Base-by-base conservation (phyloP, 2,329 filamentous ascomycete species). In the Arthrobotrys megalospora region DNA sequence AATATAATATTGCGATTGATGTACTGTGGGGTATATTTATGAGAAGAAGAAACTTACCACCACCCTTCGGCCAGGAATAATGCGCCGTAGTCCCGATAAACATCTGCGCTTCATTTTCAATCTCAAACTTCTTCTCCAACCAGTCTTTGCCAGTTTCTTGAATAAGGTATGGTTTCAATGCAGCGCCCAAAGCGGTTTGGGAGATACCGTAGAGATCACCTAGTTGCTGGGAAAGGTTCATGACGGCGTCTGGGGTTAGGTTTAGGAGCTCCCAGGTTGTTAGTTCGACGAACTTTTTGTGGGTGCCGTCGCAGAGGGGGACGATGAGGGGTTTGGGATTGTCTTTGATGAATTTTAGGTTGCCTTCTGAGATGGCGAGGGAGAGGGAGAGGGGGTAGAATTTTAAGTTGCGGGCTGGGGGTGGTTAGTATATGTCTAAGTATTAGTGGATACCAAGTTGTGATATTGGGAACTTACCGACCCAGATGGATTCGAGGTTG, bases 61-160 rank as follows among this genome's bases (percentile, higher is more conserved):
- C 85, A 58, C 84, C 84, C 68, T 87, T 87, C 0, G 86, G 86
- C 86, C 86, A 87, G 0, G 85, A 87, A 78, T 87, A 87, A 78
- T 87, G 86, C 0, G 84, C 81, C 0, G 86, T 87, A 8, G 82
- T 84, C n/a, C 83, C 81, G 8, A 80, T 68, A 3, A 87, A 73
- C 68, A 86, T 83, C 52, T 85, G 85, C 64, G 84, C 81, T 1
- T 79, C 80, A 0, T 84, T 83, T 19, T 84, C 83, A 1, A 85
- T 81, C 0, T 80, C 68, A 47, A 83, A 85, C 12, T 83, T 71
- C 3, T 80, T 80, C 69, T 86, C 85, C 12, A 81, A 82, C 70
- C 83, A 84, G 83, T 72, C 4, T 83, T 81, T 77, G 85, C 80
- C 3, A 83, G 83, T 86, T 0, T 77, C 80, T 47, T 84, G 82